Base-by-base conservation (phyloP, 306 rosid species). In the Urtica urens region DNA sequence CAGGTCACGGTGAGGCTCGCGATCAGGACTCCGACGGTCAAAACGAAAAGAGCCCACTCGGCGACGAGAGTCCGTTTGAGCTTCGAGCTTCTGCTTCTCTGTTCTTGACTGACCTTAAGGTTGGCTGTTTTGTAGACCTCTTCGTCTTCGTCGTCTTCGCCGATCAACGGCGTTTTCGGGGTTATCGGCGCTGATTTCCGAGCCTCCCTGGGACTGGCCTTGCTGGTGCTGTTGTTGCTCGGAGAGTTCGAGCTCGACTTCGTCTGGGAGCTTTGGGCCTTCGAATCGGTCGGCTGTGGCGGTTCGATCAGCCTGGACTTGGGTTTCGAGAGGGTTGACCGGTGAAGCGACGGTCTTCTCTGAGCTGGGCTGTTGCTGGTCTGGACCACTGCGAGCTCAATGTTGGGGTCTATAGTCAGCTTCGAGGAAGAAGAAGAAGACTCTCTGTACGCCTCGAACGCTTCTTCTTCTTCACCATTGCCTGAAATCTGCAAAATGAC, bases 301-400 rank as follows among this genome's bases (percentile, higher is more conserved):
- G 92, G 71, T 49, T 82, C 94, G 24, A 70, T 64, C 30, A 87
- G 57, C 53, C 94, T 82, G 0, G 87, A 77, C 37, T 87, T 82
- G 39, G 86, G 72, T 35, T 77, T 87, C 0, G 77, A 58, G 51
- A 79, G 64, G 11, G 78, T 63, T 0, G 94, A 77, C 58, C 67
- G 38, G 45, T 72, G 46, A 19, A 74, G 42, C 5, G 78, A 59
- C n/a, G 49, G 55, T 15, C 62, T 60, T 6, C 64, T 46, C 3
- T 39, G 16, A 17, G 44, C 7, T 41, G 25, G 13, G 79, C 41
- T 27, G 20, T 25, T 45, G 56, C 56, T 14, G 63, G 49, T 46
- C 38, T 60, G 64, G n/a, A n/a, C n/a, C 43, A 64, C 81, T 26
- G 38, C 49, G 19, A 58, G 59, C 47, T 75, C 73, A 19, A 58